Base-by-base conservation (phyloP, 768 basidiomycete species). In the Termitomyces sp. region DNA sequence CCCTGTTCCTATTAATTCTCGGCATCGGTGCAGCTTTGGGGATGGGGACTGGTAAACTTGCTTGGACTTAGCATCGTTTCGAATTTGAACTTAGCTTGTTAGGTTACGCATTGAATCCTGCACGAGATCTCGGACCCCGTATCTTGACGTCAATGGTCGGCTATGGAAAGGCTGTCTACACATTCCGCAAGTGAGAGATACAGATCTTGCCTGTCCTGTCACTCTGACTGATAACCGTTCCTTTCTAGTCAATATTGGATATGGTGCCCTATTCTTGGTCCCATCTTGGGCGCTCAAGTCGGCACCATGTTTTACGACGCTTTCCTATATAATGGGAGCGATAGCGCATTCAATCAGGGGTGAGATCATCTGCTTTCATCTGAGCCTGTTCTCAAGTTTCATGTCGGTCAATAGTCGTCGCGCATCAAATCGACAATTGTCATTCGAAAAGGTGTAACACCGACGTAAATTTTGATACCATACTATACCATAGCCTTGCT, bases 91-190 rank as follows among this genome's bases (percentile, higher is more conserved):
- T 15, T 34, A 28, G 20, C 29, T 24, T 2, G 16, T 13, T 57
- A 73, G 74, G 64, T 16, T 74, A 72, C 57, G 74, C 73, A 6
- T 52, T 75, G 8, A 75, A 75, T 61, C 72, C 72, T 37, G 69
- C 72, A n/a, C 69, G 73, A 54, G 66, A 77, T 61, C 69, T 77
- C 36, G 88, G 88, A 18, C 88, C 88, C 7, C 79, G 88, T 28
- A 70, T 90, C 51, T 69, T 88, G 63, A 87, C 86, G 1, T 80
- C 87, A 5, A 84, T 88, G 78, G 86, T 80, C 8, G 88, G 88
- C 2, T 90, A 88, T 63, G 87, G 87, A 33, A 75, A 68, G 37
- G 66, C 70, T 52, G 74, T 78, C 9, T 78, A 69, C 57, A 72
- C 69, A 12, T 78, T 73, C 60, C 66, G 76, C 61, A 74, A 72